A percentile compares a stretch with the other conserved stretches of the same genome.
phyloP scores from a whole-genome alignment of 179 eudicot species.

The Kewa caespitosa region DNA sequence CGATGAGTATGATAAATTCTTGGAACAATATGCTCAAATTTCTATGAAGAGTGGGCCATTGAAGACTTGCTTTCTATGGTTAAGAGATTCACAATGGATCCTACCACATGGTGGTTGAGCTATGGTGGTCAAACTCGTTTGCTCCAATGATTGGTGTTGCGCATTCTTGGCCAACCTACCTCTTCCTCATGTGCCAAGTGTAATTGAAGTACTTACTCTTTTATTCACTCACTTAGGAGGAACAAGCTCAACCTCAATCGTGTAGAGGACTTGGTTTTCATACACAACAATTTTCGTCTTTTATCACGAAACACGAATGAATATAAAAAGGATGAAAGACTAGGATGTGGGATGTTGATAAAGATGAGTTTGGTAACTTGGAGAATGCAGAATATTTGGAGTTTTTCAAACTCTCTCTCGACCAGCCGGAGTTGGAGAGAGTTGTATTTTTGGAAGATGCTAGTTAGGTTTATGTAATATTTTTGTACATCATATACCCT shows the following conservation, averaged over 20 bases:
- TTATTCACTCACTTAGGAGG: slow-evolving; percentile 5
- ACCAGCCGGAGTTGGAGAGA: too few relatives aligned
- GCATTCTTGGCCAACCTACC: neutral
- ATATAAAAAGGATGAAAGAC: too few relatives aligned
- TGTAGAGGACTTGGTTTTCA: neutral
- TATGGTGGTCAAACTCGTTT: neutral
- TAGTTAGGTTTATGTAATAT: too few relatives aligned
- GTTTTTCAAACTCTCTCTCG: too few relatives aligned
- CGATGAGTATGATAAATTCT: neutral
- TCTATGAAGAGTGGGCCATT: neutral
- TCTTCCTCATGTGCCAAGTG: neutral
- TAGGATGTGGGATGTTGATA: too few relatives aligned
- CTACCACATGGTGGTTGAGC: neutral
- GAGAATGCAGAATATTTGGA: too few relatives aligned
- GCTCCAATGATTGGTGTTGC: neutral
- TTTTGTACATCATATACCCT: too few relatives aligned
- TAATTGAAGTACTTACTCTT: neutral
- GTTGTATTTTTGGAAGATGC: too few relatives aligned
- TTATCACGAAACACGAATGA: neutral
- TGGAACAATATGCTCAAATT: neutral
- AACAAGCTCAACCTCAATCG: neutral
- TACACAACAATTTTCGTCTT: neutral
- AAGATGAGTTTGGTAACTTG: too few relatives aligned
- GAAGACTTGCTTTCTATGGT: neutral
- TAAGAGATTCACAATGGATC: neutral